These are phyloP conservation scores for Amanita inopinata DNA, from an alignment of 768 basidiomycete genomes.

Conservation along the genomic window DNA sequence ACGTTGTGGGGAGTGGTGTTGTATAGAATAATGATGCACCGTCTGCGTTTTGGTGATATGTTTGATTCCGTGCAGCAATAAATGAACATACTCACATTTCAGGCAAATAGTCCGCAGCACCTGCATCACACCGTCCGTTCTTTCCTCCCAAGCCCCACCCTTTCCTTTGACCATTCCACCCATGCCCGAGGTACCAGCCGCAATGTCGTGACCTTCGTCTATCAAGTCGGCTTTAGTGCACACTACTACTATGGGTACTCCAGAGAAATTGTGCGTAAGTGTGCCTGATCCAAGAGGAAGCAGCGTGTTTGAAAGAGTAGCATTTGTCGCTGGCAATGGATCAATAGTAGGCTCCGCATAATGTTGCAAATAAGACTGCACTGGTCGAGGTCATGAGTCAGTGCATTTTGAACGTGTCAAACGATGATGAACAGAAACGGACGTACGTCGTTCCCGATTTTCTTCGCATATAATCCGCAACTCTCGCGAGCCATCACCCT, in stretches of 20 bases:
- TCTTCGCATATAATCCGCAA: conserved; percentile 72
- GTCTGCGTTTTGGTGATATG: conserved; percentile 45
- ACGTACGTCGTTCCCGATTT: conserved; percentile 72
- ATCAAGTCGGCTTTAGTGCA: conserved; percentile 93
- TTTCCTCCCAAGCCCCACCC: conserved; percentile 90
- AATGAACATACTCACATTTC: conserved; percentile 55
- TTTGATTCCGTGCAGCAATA: neutral
- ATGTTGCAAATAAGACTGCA: conserved; percentile 84
- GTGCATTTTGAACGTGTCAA: neutral
- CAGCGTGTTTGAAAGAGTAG: conserved; percentile 56
- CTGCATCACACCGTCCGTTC: conserved; percentile 92
- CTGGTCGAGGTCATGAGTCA: conserved; percentile 28
- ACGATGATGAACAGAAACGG: conserved; percentile 3
- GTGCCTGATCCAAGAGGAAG: conserved; percentile 81
- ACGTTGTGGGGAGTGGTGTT: conserved; percentile 67
- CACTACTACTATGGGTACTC: conserved; percentile 80
- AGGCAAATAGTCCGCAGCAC: conserved; percentile 87
- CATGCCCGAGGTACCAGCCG: conserved; percentile 72
- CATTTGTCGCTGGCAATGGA: conserved; percentile 46
- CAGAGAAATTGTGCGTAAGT: conserved; percentile 77
- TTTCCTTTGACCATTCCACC: conserved; percentile 89
- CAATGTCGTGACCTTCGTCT: conserved; percentile 68
- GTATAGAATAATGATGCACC: conserved; percentile 91
- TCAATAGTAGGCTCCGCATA: conserved; percentile 76
- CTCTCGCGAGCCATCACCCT: conserved; percentile 61